phyloP scores from a whole-genome alignment of 495 filamentous ascomycete genomes.

The Aspergillus kassunensis region DNA sequence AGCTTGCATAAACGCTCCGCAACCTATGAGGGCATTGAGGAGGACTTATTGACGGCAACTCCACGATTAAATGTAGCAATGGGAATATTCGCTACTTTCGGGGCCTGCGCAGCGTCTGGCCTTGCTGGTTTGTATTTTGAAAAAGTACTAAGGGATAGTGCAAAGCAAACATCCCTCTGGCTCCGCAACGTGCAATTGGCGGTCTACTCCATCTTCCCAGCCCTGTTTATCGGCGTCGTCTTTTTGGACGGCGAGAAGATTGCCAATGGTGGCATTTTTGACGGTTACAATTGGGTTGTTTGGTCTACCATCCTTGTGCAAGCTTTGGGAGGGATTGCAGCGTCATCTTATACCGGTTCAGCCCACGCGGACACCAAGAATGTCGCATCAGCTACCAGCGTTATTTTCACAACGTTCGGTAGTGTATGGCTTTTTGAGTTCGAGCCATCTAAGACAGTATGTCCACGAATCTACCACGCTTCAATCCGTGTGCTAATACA shows the following conservation, averaged over 20 bases:
- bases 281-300: slow-evolving; percentile 86
- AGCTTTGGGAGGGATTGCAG: slow-evolving; percentile 74
- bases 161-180: slow-evolving; percentile 70
- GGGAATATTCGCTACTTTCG: slow-evolving; percentile 73
- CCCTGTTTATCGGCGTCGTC: slow-evolving; percentile 79
- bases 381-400: slow-evolving; percentile 86
- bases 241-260: slow-evolving; percentile 84
- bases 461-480: slow-evolving; percentile 30
- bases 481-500: slow-evolving; percentile 17
- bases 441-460: slow-evolving; percentile 63
- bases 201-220: slow-evolving; percentile 85
- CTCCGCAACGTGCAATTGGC: slow-evolving; percentile 90
- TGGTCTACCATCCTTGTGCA: slow-evolving; percentile 83
- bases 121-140: slow-evolving; percentile 90
- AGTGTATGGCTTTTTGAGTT: slow-evolving; percentile 85
- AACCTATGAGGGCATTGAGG: slow-evolving; percentile 88
- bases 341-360: slow-evolving; percentile 81
- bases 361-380: slow-evolving; percentile 68
- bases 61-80: slow-evolving; percentile 69
- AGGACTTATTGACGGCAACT: slow-evolving; percentile 62
- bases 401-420: slow-evolving; percentile 76
- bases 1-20: slow-evolving; percentile 71
- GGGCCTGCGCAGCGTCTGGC: slow-evolving; percentile 74
- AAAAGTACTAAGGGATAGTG: slow-evolving; percentile 84
- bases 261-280: slow-evolving; percentile 80